Evolutionary conservation across 768 basidiomycete species (phyloP).

Genomic region (Termitomyces sp.): DNA sequence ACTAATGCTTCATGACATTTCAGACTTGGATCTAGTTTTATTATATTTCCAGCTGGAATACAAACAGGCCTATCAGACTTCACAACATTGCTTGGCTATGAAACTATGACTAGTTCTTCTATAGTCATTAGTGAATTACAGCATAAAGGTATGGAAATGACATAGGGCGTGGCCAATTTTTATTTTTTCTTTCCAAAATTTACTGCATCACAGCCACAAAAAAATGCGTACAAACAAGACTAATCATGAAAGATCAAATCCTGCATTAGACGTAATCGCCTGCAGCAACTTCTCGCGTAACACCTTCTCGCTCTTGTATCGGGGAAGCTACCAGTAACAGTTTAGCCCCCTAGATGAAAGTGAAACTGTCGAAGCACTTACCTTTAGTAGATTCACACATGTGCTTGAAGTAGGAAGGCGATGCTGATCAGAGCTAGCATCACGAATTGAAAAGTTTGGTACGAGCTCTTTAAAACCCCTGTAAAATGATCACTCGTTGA

Average conservation of each 20-base stretch:
- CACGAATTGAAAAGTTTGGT: slow-evolving; percentile 87
- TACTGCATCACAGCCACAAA: too few species aligned
- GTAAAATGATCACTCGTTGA: slow-evolving; percentile 1
- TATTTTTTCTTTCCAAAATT: too few species aligned
- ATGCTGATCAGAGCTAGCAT: slow-evolving; percentile 65
- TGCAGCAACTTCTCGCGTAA: slow-evolving; percentile 77
- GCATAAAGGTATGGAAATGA: too few species aligned
- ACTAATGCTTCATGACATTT: too few species aligned
- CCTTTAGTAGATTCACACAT: slow-evolving; percentile 91
- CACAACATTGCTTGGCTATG: too few species aligned
- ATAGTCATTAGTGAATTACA: too few species aligned
- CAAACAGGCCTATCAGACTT: too few species aligned
- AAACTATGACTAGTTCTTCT: too few species aligned
- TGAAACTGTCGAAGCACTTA: slow-evolving; percentile 18
- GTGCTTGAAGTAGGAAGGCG: slow-evolving; percentile 78
- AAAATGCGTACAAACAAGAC: background rate
- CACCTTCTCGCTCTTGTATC: slow-evolving; percentile 56
- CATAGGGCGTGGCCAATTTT: too few species aligned
- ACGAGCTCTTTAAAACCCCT: slow-evolving; percentile 84
- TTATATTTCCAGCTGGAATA: too few species aligned
- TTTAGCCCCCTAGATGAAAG: background rate
- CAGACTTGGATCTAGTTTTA: too few species aligned
- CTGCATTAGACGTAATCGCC: slow-evolving; percentile 83
- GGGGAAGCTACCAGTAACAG: slow-evolving; percentile 49
- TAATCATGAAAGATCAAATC: slow-evolving; percentile 77